phyloP scores from a whole-genome alignment of 1,139 yeast genomes.

The Hansenula anomala region DNA sequence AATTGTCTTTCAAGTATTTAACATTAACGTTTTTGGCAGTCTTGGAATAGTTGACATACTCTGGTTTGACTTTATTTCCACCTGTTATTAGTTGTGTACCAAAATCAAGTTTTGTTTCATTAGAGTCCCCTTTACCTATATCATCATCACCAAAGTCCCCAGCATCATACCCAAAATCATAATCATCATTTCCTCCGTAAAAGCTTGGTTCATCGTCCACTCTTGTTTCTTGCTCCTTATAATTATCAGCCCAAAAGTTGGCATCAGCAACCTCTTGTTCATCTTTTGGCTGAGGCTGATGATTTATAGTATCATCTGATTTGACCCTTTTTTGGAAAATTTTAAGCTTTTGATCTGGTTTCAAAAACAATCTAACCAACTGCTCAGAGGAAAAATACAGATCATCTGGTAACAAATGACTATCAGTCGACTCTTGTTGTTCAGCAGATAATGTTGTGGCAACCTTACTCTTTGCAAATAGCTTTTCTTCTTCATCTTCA shows the following conservation, averaged over 20 bases:
- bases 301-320: too few relatives aligned
- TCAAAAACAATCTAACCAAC: constrained; percentile 63
- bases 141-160: constrained; percentile 35
- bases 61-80: constrained; percentile 45
- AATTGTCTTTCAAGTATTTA: constrained; percentile 68
- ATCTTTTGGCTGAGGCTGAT: constrained; percentile 5
- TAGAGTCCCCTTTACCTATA: constrained; percentile 8
- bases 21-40: constrained; percentile 87
- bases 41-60: constrained; percentile 68
- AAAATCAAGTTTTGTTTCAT: constrained; percentile 20
- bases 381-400: constrained; percentile 66
- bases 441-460: constrained; percentile 38
- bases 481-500: constrained; percentile 31
- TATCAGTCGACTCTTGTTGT: constrained; percentile 35
- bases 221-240: constrained; percentile 39
- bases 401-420: constrained; percentile 67
- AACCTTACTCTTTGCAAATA: constrained; percentile 48
- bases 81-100: constrained; percentile 34
- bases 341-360: constrained; percentile 45
- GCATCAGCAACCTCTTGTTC: constrained; percentile 46
- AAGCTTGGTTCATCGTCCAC: constrained; percentile 23
- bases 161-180: constrained; percentile 33
- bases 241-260: constrained; percentile 69
- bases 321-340: constrained; percentile 23
- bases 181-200: constrained; percentile 25